Evolutionary conservation across 441 rosid species (phyloP), one percentile per base, ranked within the genome.

Genomic region (Hura crepitans): DNA sequence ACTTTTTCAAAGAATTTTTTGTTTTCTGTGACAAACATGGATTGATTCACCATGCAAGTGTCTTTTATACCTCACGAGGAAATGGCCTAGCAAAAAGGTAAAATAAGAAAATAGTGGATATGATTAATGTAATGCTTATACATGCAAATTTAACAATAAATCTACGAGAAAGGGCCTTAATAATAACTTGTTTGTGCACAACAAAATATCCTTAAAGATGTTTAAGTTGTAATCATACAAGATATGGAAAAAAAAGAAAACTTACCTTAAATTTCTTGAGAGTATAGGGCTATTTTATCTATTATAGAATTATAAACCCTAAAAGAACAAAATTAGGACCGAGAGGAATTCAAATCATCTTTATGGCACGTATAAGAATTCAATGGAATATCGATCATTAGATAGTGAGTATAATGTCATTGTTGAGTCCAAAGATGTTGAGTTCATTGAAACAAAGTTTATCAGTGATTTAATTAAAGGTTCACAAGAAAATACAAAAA

Each of bases 401-500:
- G 58, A 69, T 62, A n/a, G 39, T 1, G n/a, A 68, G 10, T 62
- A 18, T 28, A 68, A 68, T 18, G 33, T 62, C 1, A 74, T 68
- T 20, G n/a, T 69, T 7, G 25, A 68, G 54, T 53, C 39, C 9
- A 49, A 31, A 30, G 49, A 74, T 28, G 47, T 68, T 33, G 37
- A 33, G 37, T 33, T 33, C 6, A 2, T 33, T 2, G 6, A 33
- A 33, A 33, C 37, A 33, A 51, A 18, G 2, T 61, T 59, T 59
- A 0, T 1, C 54, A 12, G 18, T 0, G 2, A 65, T 15, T 17
- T 14, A 12, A 65, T 2, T 6, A 22, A 20, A 0, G 22, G 9
- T 22, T 25, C 13, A 1, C 30, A 53, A 53, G 3, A 33, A 2
- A 33, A 33, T 33, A 33, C 37, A 33, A 33, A 33, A 33, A 33